These are phyloP conservation scores for Daldinia vernicosa DNA, from an alignment of 495 filamentous ascomycete genomes.

Conservation along the genomic window DNA sequence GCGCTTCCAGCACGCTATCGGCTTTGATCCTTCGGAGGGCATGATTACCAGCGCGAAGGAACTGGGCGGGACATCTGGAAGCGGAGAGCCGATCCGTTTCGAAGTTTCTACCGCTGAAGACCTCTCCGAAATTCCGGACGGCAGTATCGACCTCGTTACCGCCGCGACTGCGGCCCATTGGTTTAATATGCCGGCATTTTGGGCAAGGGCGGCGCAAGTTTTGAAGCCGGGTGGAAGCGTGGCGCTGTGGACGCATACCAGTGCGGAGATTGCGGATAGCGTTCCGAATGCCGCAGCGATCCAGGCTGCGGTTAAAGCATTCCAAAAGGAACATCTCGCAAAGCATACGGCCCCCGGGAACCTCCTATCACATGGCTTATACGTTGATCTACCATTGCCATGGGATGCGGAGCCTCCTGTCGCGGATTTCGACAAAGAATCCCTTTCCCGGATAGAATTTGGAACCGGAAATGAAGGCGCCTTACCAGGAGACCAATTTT, in stretches of 20 bases:
- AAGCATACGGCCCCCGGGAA: neutral
- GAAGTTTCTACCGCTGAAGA: slow-evolving; percentile 6
- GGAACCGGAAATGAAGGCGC: neutral
- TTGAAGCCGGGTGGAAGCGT: slow-evolving; percentile 22
- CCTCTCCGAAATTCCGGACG: neutral
- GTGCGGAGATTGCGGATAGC: neutral
- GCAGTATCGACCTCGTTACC: neutral
- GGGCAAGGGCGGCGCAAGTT: slow-evolving; percentile 15
- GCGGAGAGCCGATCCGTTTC: slow-evolving; percentile 14
- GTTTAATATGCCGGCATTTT: slow-evolving; percentile 17
- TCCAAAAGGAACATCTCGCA: neutral
- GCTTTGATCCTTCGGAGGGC: slow-evolving; percentile 15
- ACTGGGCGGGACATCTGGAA: slow-evolving; percentile 9
- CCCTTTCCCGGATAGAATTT: neutral
- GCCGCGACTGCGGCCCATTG: slow-evolving; percentile 17
- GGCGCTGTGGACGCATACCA: slow-evolving; percentile 1
- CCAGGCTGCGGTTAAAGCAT: neutral
- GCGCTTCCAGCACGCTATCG: slow-evolving; percentile 5
- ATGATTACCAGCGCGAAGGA: slow-evolving; percentile 15
- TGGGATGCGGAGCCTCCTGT: neutral
- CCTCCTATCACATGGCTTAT: neutral
- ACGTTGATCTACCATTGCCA: neutral
- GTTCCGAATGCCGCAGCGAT: neutral
- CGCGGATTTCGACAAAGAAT: neutral
- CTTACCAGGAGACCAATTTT: neutral